Evolutionary conservation across 257 asterid genomes (phyloP), one percentile per base, ranked within the genome.

Genomic region (Solanum chmielewskii): DNA sequence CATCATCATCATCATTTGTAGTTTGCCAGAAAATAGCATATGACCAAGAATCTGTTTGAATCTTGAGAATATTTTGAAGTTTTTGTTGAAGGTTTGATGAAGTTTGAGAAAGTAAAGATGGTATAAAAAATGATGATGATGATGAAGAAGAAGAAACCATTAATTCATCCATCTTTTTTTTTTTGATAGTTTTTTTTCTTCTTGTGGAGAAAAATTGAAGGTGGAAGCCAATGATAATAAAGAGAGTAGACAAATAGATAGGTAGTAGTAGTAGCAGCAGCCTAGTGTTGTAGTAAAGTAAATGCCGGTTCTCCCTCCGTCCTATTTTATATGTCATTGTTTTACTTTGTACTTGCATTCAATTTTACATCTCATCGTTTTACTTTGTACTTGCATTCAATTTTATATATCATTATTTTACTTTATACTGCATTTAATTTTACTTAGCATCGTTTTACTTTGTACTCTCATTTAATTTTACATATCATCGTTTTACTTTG

Each of bases 21-120:
- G 90, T 86, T 39, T 93, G 89, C 97, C 97, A 94, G 9, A 94
- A 86, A 56, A 94, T 92, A 74, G 93, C 93, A 84, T 94, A 94
- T 25, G 91, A 86, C 97, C 97, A 94, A 80, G 89, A 77, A 11
- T 91, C 91, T 52, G 90, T 78, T 89, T 94, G 95, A 70, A 44
- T 41, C 20, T 93, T 91, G 87, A 93, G 91, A 39, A 94, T 89
- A 90, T 86, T 35, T 27, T 92, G 94, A 83, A 94, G 94, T 87
- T 88, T 90, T 66, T 91, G 87, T 83, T 91, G 97, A 86, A 91
- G 92, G 83, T n/a, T 47, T 47, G 85, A 29, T 27, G 41, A 18
- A 13, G 4, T 27, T 9, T 80, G 85, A 47, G 68, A 80, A 29
- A 78, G 12, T 45, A 78, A 78, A 3, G 84, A 23, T 25, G 83